phyloP scores from a whole-genome alignment of 257 asterid species.

The Penstemon eatonii region DNA sequence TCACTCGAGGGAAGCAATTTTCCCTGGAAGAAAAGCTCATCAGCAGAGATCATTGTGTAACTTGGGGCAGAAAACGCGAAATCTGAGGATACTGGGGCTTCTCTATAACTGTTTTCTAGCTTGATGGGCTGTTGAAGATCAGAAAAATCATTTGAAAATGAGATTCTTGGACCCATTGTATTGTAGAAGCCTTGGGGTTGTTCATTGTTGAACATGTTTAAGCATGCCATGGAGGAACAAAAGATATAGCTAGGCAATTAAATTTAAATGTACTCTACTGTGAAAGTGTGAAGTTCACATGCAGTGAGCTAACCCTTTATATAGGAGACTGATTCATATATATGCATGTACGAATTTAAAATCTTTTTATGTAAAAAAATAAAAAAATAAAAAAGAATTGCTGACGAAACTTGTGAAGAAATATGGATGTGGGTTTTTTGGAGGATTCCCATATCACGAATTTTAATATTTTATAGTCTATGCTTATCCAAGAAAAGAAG shows the following conservation, averaged over 20 bases:
- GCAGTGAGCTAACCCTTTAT: slow-evolving; percentile 38
- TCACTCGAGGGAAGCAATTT: slow-evolving; percentile 57
- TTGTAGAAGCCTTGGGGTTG: slow-evolving; percentile 47
- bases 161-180: slow-evolving; percentile 71
- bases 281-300: slow-evolving; percentile 30
- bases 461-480: not conserved
- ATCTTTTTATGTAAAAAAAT: not conserved
- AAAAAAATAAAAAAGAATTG: too few relatives aligned
- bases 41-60: slow-evolving; percentile 63
- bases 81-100: slow-evolving; percentile 84
- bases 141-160: slow-evolving; percentile 82
- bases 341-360: slow-evolving; percentile 34
- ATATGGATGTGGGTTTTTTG: slow-evolving; percentile 13
- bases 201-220: slow-evolving; percentile 68
- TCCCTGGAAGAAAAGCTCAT: slow-evolving; percentile 72
- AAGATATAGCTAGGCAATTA: not conserved
- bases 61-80: slow-evolving; percentile 61
- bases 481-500: slow-evolving; percentile 28
- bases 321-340: slow-evolving; percentile 35
- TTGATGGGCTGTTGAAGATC: slow-evolving; percentile 52
- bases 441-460: slow-evolving; percentile 18
- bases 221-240: slow-evolving; percentile 58
- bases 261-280: not conserved
- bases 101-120: slow-evolving; percentile 62
- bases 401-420: slow-evolving; percentile 9